Base-by-base conservation (phyloP, 2,329 filamentous ascomycete species). In the Grosmannia penicillata region DNA sequence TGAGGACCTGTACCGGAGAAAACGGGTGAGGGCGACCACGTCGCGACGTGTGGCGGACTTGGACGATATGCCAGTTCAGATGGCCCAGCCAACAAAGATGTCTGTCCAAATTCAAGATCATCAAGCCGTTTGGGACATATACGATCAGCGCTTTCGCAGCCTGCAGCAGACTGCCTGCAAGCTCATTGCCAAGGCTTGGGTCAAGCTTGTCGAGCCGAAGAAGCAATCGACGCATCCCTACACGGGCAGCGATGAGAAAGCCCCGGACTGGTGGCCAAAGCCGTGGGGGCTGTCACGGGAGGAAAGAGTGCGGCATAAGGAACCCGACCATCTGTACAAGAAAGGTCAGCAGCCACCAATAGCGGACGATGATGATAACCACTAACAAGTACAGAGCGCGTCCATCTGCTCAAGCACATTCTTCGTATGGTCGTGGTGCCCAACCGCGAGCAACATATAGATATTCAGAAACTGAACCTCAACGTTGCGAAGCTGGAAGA, bases 211-310 rank as follows among this genome's bases (percentile, higher is more conserved):
- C 2, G 78, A 82, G 48, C 81, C 81, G 0, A 83, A 81, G 57
- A 86, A 86, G 55, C 80, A 84, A 54, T 78, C 77, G 0, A 78
- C 72, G 15, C 75, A 81, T 48, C 80, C 81, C 0, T 86, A 86
- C 50, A 80, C 75, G 1, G 65, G 66, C n/a, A 70, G 68, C 24
- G 68, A 77, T 33, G 67, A 68, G 24, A 75, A 72, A 46, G 70
- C 70, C 2, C 74, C 76, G 0, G 68, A 70, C 37, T 82, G 77
- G 77, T 81, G 77, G 77, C 76, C 76, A 3, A 63, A 68, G 50
- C 58, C 63, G 7, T 66, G 68, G 65, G 62, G 69, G 0, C 50
- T 56, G 1, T 60, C 62, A 1, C 63, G 66, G 40, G 61, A 68
- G 26, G 63, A 72, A 33, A 65, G 63, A 31, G 73, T 81, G 37